Evolutionary conservation across 1,284 basidiomycete species (phyloP).

Genomic region (Rhodotorula sp.): DNA sequence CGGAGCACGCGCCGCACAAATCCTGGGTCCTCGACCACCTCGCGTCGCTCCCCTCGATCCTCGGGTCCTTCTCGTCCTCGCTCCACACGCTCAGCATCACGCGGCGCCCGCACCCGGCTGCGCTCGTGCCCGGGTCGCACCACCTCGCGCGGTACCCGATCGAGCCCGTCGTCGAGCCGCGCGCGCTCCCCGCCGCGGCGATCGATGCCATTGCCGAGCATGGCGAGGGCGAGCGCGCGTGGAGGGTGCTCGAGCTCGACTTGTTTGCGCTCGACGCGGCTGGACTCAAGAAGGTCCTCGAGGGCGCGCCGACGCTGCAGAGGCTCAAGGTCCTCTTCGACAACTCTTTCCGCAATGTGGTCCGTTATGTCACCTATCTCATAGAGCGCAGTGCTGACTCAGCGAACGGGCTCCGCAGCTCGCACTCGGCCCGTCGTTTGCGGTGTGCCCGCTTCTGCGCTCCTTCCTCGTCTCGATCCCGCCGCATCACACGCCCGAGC

Average conservation of each 20-base stretch:
- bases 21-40: conserved; percentile 40
- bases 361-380: too few species aligned
- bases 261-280: conserved; percentile 19
- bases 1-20: conserved; percentile 37
- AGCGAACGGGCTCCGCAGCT: conserved; percentile 24
- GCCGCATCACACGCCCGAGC: conserved; percentile 27
- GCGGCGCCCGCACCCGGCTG: conserved; percentile 11
- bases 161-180: conserved; percentile 18
- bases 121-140: conserved; percentile 28
- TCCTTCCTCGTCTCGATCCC: conserved; percentile 27
- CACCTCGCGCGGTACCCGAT: conserved; percentile 17
- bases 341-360: conserved; percentile 28
- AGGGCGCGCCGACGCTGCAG: conserved; percentile 10
- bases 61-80: not conserved
- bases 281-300: conserved; percentile 26
- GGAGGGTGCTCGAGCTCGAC: conserved; percentile 30
- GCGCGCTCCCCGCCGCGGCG: not conserved
- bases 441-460: conserved; percentile 11
- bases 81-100: conserved; percentile 18
- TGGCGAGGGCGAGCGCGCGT: not conserved
- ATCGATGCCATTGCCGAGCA: conserved; percentile 17
- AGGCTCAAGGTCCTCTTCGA: conserved; percentile 29
- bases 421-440: conserved; percentile 24
- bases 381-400: too few species aligned
- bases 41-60: conserved; percentile 14